These are phyloP conservation scores for Pseudonectria buxi DNA, from an alignment of 2,329 filamentous ascomycete genomes.

Conservation along the genomic window DNA sequence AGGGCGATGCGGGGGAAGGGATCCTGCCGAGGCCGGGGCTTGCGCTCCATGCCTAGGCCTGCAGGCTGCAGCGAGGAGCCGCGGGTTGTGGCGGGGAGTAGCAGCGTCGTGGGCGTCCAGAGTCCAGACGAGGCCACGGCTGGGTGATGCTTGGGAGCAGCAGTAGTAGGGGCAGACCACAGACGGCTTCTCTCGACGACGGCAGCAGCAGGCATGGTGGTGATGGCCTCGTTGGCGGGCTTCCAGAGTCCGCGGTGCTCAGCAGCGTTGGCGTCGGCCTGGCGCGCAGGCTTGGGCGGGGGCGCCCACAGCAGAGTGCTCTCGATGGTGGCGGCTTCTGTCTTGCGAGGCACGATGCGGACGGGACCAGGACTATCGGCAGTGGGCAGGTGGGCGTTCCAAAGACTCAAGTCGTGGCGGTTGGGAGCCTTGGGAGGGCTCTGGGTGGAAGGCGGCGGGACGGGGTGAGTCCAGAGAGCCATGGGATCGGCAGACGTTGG, in stretches of 20 bases:
- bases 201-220: too few relatives aligned
- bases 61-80: constrained; percentile 17
- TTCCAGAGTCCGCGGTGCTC: constrained; percentile 12
- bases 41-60: constrained; percentile 15
- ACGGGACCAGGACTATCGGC: constrained; percentile 10
- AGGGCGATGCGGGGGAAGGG: constrained; percentile 15
- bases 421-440: constrained; percentile 24
- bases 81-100: constrained; percentile 6
- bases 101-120: too few relatives aligned
- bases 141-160: too few relatives aligned
- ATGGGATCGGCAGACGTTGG: constrained; percentile 13
- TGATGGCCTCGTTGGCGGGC: too few relatives aligned
- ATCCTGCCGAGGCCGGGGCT: constrained; percentile 12
- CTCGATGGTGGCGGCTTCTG: constrained; percentile 26
- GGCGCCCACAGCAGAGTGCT: constrained; percentile 32
- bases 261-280: constrained; percentile 7
- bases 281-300: constrained; percentile 9
- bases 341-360: constrained; percentile 23
- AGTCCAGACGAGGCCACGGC: too few relatives aligned
- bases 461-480: constrained; percentile 20
- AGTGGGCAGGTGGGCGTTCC: constrained; percentile 28
- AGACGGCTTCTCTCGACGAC: too few relatives aligned
- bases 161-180: too few relatives aligned
- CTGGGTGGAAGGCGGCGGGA: constrained; percentile 7
- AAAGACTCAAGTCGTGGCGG: constrained; percentile 31